Evolutionary conservation across 139 green algal species (phyloP).

Genomic region (Coelastrella sp.): DNA sequence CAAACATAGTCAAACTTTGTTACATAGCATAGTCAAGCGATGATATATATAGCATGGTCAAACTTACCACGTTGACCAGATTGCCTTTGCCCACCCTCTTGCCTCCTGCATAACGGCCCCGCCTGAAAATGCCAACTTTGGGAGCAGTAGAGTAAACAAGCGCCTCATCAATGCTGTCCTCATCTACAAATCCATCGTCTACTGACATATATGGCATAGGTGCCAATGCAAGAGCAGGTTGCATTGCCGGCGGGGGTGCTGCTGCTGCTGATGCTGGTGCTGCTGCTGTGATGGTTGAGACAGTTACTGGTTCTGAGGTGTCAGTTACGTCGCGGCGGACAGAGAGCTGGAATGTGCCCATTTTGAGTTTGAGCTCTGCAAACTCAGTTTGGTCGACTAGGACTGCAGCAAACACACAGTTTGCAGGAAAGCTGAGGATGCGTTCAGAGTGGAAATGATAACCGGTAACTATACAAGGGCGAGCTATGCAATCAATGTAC

Average conservation of each 20-base stretch:
- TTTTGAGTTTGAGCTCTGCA: slow-evolving; percentile 15
- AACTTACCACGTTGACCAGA: slow-evolving; percentile 65
- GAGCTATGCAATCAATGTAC: no score
- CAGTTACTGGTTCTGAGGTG: neutral
- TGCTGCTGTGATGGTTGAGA: neutral
- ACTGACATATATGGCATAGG: neutral
- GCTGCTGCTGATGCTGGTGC: neutral
- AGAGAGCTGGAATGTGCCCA: slow-evolving; percentile 10
- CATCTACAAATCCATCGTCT: neutral
- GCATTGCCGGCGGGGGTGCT: neutral
- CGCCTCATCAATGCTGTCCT: slow-evolving; percentile 25
- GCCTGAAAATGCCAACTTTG: slow-evolving; percentile 87
- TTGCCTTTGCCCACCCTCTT: slow-evolving; percentile 90
- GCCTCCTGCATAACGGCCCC: slow-evolving; percentile 85
- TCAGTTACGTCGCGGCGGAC: neutral
- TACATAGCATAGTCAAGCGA: no score
- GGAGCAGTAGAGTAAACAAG: neutral
- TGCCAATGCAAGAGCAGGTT: neutral
- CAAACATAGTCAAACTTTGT: no score
- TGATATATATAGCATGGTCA: no score
- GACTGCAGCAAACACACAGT: neutral
- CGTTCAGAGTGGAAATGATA: neutral
- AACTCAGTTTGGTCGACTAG: slow-evolving; percentile 12
- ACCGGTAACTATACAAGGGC: neutral
- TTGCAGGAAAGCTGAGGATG: neutral